Evolutionary conservation across 352 stramenopile species (phyloP).

Genomic region (Phytophthora agathidicida): DNA sequence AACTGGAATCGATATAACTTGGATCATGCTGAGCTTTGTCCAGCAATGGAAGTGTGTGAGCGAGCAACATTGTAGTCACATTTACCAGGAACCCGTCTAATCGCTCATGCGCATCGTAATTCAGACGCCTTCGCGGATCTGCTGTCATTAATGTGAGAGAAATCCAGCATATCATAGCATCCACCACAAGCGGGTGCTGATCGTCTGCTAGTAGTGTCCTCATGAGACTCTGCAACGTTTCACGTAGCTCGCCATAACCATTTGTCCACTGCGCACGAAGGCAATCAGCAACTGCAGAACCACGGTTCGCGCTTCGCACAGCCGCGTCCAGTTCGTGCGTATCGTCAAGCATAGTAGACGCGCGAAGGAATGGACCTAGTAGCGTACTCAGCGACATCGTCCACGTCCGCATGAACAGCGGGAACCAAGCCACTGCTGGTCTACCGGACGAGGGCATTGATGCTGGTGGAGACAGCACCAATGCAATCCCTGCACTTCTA

Average conservation of each 20-base stretch:
- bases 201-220: slow-evolving; percentile 35
- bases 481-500: slow-evolving; percentile 39
- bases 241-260: slow-evolving; percentile 44
- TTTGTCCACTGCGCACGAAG: slow-evolving; percentile 59
- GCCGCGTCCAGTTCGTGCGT: slow-evolving; percentile 52
- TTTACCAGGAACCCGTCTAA: slow-evolving; percentile 79
- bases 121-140: slow-evolving; percentile 54
- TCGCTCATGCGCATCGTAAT: slow-evolving; percentile 52
- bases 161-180: slow-evolving; percentile 70
- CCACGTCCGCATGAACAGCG: slow-evolving; percentile 47
- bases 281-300: slow-evolving; percentile 27
- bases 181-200: slow-evolving; percentile 56
- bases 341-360: slow-evolving; percentile 71
- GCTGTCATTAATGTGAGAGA: slow-evolving; percentile 48
- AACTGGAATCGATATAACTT: slow-evolving; percentile 47
- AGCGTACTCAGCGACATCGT: slow-evolving; percentile 63
- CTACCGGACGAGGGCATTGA: slow-evolving; percentile 16
- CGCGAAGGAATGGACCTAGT: slow-evolving; percentile 68
- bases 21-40: slow-evolving; percentile 28
- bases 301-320: slow-evolving; percentile 24
- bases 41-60: slow-evolving; percentile 45
- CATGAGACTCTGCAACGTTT: slow-evolving; percentile 39
- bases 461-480: slow-evolving; percentile 37
- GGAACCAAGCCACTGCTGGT: slow-evolving; percentile 44
- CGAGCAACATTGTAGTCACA: slow-evolving; percentile 54